These are phyloP conservation scores for Penicillium sp. DNA, from an alignment of 2,329 filamentous ascomycete genomes.

Conservation along the genomic window DNA sequence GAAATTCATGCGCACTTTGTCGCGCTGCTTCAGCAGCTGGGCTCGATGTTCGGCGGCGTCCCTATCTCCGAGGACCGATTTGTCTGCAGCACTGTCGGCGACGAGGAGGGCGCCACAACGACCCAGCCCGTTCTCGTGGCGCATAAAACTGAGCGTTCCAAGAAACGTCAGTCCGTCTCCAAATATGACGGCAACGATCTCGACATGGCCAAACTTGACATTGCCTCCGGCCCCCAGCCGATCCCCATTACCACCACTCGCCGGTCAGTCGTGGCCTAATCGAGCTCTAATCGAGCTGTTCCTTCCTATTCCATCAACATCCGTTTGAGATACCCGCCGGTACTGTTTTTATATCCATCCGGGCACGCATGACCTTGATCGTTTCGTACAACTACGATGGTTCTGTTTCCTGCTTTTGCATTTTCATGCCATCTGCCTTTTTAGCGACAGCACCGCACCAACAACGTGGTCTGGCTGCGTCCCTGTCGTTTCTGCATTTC, in stretches of 20 bases:
- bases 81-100: conserved; percentile 44
- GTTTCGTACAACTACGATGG: not conserved
- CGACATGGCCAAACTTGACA: conserved; percentile 38
- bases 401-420: conserved; percentile 8
- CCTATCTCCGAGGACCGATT: conserved; percentile 49
- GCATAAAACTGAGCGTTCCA: conserved; percentile 23
- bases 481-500: conserved; percentile 11
- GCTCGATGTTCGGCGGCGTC: conserved; percentile 50
- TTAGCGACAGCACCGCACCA: conserved; percentile 9
- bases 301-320: not conserved
- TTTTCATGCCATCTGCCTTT: conserved; percentile 1
- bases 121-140: conserved; percentile 33
- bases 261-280: conserved; percentile 42
- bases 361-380: not conserved
- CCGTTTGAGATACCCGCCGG: conserved; percentile 22
- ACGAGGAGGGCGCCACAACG: conserved; percentile 30
- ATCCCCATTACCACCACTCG: conserved; percentile 42
- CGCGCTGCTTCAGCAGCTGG: conserved; percentile 52
- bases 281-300: conserved; percentile 6
- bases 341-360: conserved; percentile 6
- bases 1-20: conserved; percentile 60
- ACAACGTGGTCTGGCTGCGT: conserved; percentile 4
- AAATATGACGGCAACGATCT: conserved; percentile 38
- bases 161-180: conserved; percentile 22
- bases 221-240: conserved; percentile 42